Percentiles rank a stretch among this genome's conserved stretches.
phyloP scores from a whole-genome alignment of 148 eudicot genomes.

The Nyssa sinensis region DNA sequence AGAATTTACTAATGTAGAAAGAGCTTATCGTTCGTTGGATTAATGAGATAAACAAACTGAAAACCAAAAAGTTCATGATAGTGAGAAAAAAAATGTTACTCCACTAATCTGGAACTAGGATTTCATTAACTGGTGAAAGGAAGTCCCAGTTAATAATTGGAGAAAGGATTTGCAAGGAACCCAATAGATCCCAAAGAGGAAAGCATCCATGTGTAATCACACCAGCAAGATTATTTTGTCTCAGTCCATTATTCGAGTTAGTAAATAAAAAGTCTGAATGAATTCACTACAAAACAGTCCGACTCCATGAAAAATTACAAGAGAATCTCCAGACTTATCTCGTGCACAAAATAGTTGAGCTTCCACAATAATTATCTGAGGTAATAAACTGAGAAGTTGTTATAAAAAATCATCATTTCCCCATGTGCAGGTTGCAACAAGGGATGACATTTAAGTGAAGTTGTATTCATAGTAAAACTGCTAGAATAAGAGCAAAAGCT shows the following conservation, averaged over 20 bases:
- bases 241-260: not conserved
- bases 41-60: not conserved
- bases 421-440: too few species aligned
- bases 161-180: not conserved
- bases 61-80: not conserved
- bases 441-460: too few species aligned
- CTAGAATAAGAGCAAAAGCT: too few species aligned
- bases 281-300: not conserved
- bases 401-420: too few species aligned
- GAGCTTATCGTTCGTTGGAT: too few species aligned
- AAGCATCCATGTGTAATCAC: not conserved
- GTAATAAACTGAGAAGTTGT: not conserved
- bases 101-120: not conserved
- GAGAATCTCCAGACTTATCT: not conserved
- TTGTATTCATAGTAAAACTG: too few species aligned
- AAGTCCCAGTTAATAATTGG: not conserved
- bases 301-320: not conserved
- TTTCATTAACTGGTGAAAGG: not conserved
- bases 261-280: not conserved
- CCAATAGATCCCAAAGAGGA: not conserved
- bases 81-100: not conserved
- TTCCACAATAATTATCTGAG: not conserved
- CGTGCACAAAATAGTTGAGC: not conserved
- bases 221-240: not conserved
- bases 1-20: too few species aligned